These are phyloP conservation scores for Triangularia setosa DNA, from an alignment of 2,329 filamentous ascomycete species.

Conservation along the genomic window DNA sequence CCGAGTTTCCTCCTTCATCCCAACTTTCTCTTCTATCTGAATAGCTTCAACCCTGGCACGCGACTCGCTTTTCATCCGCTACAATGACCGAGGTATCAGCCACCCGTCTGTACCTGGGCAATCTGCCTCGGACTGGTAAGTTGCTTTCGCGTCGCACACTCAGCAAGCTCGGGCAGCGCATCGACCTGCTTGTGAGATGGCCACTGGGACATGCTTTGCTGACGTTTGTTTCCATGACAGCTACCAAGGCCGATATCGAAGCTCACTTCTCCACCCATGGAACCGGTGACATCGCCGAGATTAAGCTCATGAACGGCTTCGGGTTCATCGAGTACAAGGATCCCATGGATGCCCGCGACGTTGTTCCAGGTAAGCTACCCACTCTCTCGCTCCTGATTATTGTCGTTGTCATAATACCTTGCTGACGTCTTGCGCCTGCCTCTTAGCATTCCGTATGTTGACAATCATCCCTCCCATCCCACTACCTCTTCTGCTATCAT, in stretches of 20 bases:
- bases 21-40: background rate
- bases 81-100: constrained; percentile 85
- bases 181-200: constrained; percentile 2
- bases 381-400: background rate
- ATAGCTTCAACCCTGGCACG: constrained; percentile 7
- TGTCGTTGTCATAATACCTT: background rate
- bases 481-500: constrained; percentile 29
- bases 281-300: constrained; percentile 95
- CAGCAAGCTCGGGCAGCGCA: background rate
- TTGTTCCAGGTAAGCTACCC: constrained; percentile 79
- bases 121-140: constrained; percentile 93
- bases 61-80: constrained; percentile 21
- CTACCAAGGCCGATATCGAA: constrained; percentile 96
- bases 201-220: constrained; percentile 29
- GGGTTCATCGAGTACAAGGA: constrained; percentile 99
- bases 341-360: constrained; percentile 94
- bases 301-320: constrained; percentile 99
- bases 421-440: constrained; percentile 29
- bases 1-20: constrained; percentile 6
- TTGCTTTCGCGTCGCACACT: constrained; percentile 7
- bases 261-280: constrained; percentile 93
- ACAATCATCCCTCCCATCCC: constrained; percentile 30
- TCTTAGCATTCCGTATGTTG: constrained; percentile 58
- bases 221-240: constrained; percentile 51
- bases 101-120: constrained; percentile 94